These are phyloP conservation scores for Neospermospora avenae DNA, from an alignment of 2,329 filamentous ascomycete species.

Conservation along the genomic window DNA sequence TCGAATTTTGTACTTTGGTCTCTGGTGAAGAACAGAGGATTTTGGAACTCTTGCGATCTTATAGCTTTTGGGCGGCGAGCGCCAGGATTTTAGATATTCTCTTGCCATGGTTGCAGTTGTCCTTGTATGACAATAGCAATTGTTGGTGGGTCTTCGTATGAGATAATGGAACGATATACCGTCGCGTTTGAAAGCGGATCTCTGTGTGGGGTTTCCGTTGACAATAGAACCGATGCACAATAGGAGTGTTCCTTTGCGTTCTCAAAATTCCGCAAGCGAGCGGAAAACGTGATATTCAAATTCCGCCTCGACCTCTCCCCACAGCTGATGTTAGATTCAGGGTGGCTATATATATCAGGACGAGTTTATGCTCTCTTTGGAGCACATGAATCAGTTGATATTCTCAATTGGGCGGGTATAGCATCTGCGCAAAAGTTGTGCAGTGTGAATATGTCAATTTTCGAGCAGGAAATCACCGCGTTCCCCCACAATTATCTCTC, in stretches of 20 bases:
- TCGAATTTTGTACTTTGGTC: neutral
- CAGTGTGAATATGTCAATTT: neutral
- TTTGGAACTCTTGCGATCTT: neutral
- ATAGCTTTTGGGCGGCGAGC: neutral
- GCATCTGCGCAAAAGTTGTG: slow-evolving; percentile 1
- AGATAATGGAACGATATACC: neutral
- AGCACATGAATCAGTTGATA: slow-evolving; percentile 23
- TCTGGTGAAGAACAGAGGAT: neutral
- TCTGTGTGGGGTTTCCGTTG: neutral
- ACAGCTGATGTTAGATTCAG: slow-evolving; percentile 9
- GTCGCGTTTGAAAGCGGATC: too few species aligned
- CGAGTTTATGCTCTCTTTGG: slow-evolving; percentile 25
- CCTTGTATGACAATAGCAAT: neutral
- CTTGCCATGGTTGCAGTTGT: slow-evolving; percentile 1
- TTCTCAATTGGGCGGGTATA: neutral
- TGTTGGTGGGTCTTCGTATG: neutral
- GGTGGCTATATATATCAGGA: slow-evolving; percentile 29
- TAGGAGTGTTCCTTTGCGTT: neutral
- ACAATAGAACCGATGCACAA: neutral
- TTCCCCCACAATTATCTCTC: neutral
- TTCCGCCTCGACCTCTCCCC: slow-evolving; percentile 8
- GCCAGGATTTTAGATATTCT: neutral
- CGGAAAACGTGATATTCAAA: neutral
- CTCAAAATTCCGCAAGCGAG: neutral
- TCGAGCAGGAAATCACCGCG: neutral